These are phyloP conservation scores for Stachybotrys echinatus DNA, from an alignment of 2,329 filamentous ascomycete genomes.

Conservation along the genomic window DNA sequence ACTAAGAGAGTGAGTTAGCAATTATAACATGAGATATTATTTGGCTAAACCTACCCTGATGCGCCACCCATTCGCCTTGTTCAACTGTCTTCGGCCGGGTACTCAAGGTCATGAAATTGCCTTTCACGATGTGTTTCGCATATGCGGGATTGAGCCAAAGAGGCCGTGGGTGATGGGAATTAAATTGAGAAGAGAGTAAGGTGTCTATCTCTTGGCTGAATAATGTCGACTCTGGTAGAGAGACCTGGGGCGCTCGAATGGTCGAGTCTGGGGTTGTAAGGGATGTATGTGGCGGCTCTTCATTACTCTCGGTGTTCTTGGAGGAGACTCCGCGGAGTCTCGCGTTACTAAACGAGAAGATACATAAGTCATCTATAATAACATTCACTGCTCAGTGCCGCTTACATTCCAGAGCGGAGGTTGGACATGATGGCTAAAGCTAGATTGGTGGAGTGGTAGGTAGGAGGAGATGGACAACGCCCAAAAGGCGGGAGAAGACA, in stretches of 20 bases:
- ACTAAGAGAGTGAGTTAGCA: no score
- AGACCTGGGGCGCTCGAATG: no score
- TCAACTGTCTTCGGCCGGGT: constrained; percentile 91
- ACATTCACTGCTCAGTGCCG: no score
- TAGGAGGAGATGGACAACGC: no score
- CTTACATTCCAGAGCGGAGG: constrained; percentile 59
- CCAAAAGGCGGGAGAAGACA: no score
- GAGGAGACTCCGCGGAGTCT: no score
- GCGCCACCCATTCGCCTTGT: constrained; percentile 90
- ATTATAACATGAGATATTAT: no score
- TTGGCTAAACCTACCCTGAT: constrained; percentile 80
- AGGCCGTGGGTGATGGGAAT: constrained; percentile 60
- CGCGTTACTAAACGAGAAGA: no score
- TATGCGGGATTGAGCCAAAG: constrained; percentile 71
- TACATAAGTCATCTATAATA: no score
- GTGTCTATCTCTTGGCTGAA: constrained; percentile 37
- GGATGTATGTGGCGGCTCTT: no score
- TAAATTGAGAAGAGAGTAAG: constrained; percentile 57
- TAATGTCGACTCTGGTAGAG: neutral
- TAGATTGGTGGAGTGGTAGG: neutral
- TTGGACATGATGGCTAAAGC: constrained; percentile 44
- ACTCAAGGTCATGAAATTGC: constrained; percentile 94
- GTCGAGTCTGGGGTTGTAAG: no score
- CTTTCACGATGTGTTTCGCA: constrained; percentile 86
- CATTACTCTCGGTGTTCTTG: no score